Evolutionary conservation across 768 basidiomycete species (phyloP), one percentile per base, ranked within the genome.

Genomic region (Lentinula sp.): DNA sequence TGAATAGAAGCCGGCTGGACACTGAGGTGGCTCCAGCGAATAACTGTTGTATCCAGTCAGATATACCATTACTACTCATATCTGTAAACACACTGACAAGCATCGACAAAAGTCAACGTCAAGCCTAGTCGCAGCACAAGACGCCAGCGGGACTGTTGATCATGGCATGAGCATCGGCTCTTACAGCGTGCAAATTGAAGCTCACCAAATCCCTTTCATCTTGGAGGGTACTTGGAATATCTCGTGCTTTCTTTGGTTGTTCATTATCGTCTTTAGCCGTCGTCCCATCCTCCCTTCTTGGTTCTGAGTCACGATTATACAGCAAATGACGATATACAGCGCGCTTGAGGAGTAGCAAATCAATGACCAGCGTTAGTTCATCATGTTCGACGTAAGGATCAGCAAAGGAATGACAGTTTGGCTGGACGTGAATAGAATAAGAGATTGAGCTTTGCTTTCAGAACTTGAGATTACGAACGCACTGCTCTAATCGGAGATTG

Each of bases 331-430:
- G 79, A 68, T 88, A 93, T 3, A 93, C 92, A 11, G 84, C 91
- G 40, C 87, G 75, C 71, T 93, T 93, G 23, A 95, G 78, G 23
- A 94, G 78, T 55, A 94, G 88, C 1, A 95, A 79, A 73, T 95
- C 93, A 43, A 94, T 78, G 5, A 90, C 73, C 18, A 93, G 74
- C 1, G 84, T 87, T 62, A 93, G 73, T 0, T 78, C 74, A 69
- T 93, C 91, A 63, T 93, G 87, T 69, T 95, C 92, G 62, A 93
- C 89, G 65, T 93, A 94, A 60, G 90, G 90, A 72, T 95, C 93
- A 0, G 86, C 91, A 67, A 93, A 92, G 31, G 75, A 73, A 40
- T 78, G 79, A 67, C 89, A 91, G 58, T 74, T 74, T 28, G 75
- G 72, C 89, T 89, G 64, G n/a, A 32, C 9, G 15, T 21, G 13